Evolutionary conservation across 2,329 filamentous ascomycete species (phyloP), one percentile per base, ranked within the genome.

Genomic region (Plenodomus tracheiphilus): DNA sequence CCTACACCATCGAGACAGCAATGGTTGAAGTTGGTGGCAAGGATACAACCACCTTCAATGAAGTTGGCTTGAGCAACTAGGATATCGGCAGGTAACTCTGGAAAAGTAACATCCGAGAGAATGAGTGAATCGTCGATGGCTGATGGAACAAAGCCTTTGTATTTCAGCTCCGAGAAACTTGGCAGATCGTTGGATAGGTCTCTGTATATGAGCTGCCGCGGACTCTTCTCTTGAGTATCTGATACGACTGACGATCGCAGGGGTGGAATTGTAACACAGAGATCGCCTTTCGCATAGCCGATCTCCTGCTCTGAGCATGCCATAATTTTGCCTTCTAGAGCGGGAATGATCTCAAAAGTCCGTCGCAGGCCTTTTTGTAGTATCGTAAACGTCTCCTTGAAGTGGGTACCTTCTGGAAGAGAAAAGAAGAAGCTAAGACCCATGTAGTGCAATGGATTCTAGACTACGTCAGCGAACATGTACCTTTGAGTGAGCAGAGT

Each of bases 311-410:
- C 53, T 6, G 68, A 64, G 8, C 56, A 51, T 7, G 48, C 43
- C 6, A 73, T 74, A 41, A 76, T 61, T 21, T 63, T 63, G n/a
- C 74, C 73, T 0, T 60, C 59, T 0, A 76, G 64, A 15, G 61
- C 70, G 4, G 74, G 71, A 11, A 75, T 70, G 43, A 74, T 47
- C 1, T 70, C 58, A 2, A 75, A 57, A 2, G 70, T 69, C 18
- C 65, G 65, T 13, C 57, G 56, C 4, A 75, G 66, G 2, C 74
- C 74, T 2, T 59, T 49, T 40, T 72, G 71, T 5, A 75, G 46
- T 13, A 60, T 63, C 0, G 42, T 44, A 39, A 74, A 75, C 0
- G 56, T 64, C 4, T 70, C 43, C 25, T 70, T 53, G 20, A 65
- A 71, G 6, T 20, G 48, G 13, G 58, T 54, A 0, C 51, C 67